Conservation (phyloP, 2,329 filamentous ascomycete species). For the Verticillium albo-atrum region DNA sequence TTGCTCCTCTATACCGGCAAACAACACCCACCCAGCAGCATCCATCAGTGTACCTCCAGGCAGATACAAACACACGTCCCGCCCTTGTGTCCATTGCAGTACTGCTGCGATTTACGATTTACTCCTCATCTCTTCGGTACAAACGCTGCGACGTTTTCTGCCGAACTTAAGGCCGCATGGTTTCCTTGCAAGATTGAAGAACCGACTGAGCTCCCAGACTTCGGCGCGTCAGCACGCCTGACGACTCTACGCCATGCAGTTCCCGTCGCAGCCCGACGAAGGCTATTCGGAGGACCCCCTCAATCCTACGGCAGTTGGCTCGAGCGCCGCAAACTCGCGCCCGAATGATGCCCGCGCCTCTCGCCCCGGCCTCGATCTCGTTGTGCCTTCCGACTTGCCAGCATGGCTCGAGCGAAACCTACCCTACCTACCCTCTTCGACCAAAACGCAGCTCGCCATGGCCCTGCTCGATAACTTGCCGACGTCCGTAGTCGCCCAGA, state of each 20-base stretch:
- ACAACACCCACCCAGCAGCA: neutral
- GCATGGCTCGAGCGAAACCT: conserved; percentile 47
- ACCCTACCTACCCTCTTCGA: conserved; percentile 40
- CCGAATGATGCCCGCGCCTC: conserved; percentile 12
- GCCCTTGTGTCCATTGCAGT: neutral
- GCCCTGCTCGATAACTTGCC: conserved; percentile 72
- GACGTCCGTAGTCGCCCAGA: conserved; percentile 72
- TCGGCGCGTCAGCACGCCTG: neutral
- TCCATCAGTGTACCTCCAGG: neutral
- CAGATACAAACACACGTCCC: neutral
- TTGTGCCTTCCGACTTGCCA: conserved; percentile 38
- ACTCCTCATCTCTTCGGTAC: too few relatives aligned
- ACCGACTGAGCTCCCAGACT: neutral
- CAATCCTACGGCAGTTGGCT: conserved; percentile 30
- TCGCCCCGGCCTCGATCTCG: conserved; percentile 18
- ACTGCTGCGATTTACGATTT: neutral
- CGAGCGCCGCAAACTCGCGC: conserved; percentile 12
- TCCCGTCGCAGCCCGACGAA: conserved; percentile 61
- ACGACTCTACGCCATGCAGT: conserved; percentile 4
- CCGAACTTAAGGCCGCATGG: neutral
- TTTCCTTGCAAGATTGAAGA: neutral
- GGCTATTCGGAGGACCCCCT: conserved; percentile 78
- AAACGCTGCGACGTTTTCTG: neutral
- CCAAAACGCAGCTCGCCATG: conserved; percentile 66
- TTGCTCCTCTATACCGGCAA: neutral